Base-by-base conservation (phyloP, 805 yeast species). In the Zygoascus ofunaensis region DNA sequence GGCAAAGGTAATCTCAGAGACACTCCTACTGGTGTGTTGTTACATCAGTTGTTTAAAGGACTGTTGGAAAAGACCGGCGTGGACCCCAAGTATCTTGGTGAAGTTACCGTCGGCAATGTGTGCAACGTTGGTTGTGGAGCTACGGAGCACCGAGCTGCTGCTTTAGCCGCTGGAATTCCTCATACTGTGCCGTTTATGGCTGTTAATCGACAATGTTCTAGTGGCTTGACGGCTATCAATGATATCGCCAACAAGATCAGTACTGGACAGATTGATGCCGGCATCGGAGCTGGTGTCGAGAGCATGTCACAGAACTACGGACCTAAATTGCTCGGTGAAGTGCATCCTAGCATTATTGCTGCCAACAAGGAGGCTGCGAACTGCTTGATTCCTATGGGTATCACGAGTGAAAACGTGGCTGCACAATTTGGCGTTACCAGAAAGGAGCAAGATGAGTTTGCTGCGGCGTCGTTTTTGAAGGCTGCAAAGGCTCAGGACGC, bases 351-450 rank as follows among this genome's bases (percentile, higher is more conserved):
- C 15, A 59, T 76, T 56, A 58, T 68, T 37, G 60, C 55, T 46
- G 62, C 70, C 52, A 57, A 61, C 41, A 74, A 69, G 39, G 43
- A 17, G 17, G 80, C 82, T n/a, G 70, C 70, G 49, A 80, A 80
- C 63, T 90, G 97, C 67, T 68, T 82, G 64, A 77, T 90, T 50
- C 97, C 97, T 53, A 90, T 90, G 97, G 97, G 97, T 38, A 80
- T 81, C 57, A 90, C 97, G 43, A 84, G 87, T 60, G 97, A 90
- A 69, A 90, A 90, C 63, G 84, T 90, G 45, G 89, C 94, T 23
- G 63, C 65, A 36, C 73, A 74, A 62, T 89, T 71, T 65, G 63
- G 66, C 50, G 71, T 90, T 48, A 58, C 79, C 22, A 78, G 97
- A 63, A 56, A 61, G 26, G 77, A 71, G 49, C 97, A 89, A 66